Base-by-base conservation (phyloP, 371 early-diverging fungal species). In the Fennellomyces sp. region DNA sequence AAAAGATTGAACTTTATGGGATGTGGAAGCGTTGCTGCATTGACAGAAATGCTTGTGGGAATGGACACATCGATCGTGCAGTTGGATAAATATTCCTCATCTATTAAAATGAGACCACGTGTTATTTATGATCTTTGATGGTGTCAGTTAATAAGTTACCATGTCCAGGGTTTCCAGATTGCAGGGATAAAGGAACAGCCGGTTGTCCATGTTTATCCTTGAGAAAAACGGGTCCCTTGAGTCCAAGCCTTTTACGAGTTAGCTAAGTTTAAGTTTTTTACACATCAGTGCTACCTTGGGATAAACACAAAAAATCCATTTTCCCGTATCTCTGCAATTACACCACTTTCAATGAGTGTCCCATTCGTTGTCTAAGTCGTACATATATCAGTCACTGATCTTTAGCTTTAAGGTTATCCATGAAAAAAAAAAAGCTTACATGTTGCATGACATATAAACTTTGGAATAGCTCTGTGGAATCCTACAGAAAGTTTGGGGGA, bases 391-490 rank as follows among this genome's bases (percentile, higher is more conserved):
- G 28, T 27, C 13, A 7, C 21, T 23, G 17, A 31, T 26, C 21
- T 27, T 29, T 1, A 25, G 30, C 3, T 1, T 26, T 5, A 27
- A 13, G 7, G 4, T 12, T 36, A 19, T 17, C 35, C 17, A 6
- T 1, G 27, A 11, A 21, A 25, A 12, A 11, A 31, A 36, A 59
- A 28, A 12, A 15, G 25, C 64, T 60, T 68, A 76, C 76, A 59
- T 82, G 79, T 53, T 89, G 88, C n/a, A 81, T 57, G 3, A 91
- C 81, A 55, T 83, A 91, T 11, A 88, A 78, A 25, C 84, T 85
- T 75, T 91, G 92, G 72, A 91, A 91, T 15, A 91, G 63, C 45
- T 90, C 89, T 0, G 91, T 87, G 3, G 92, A 90, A 65, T 91
- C 91, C 76, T 83, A 66, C 13, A 38, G 12, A 15, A 6, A 4